Evolutionary conservation across 371 early-diverging fungal species (phyloP), one percentile per base, ranked within the genome.

Genomic region (Mortierella sp.): DNA sequence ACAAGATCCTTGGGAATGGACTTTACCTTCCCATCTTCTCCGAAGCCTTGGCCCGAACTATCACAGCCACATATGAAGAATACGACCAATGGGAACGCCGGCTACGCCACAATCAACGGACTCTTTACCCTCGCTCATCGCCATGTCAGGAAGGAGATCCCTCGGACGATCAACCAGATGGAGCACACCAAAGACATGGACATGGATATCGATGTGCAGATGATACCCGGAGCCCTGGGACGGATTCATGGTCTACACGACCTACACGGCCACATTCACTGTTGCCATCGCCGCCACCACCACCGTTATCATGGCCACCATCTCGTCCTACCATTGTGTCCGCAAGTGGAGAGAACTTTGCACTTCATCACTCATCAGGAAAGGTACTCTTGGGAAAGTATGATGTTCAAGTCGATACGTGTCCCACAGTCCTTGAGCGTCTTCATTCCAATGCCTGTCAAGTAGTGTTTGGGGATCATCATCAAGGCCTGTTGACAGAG

Each of bases 401-500:
- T 2, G 53, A 74, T 28, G 74, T 67, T 14, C 67, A 63, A 10
- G 24, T 31, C 3, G 27, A 56, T 2, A 67, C 60, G 3, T 24
- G 58, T 9, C 74, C 74, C 19, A 48, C 52, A 0, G 63, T 74
- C 21, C 39, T 74, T 12, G 63, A 62, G 10, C 54, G 68, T 0
- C 60, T 74, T 16, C 56, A 63, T 29, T 48, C 67, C 14, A 62
- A 67, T 34, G 63, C 63, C 3, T 51, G 43, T 48, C 67, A 67
- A n/a, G 48, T 74, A 16, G 67, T 44, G 27, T 67, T 74, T 51
- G 74, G 74, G 0, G 74, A 74, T 10, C 43, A 74, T 27, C 74
- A 74, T 28, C 74, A 74, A 24, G 74, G 67, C 2, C 37, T 74
- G 16, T 34, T 74, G 50, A 74, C 74, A 2, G 74, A 74, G 19